These are phyloP conservation scores for Mucor irregularis DNA, from an alignment of 371 early-diverging fungal genomes.

Conservation along the genomic window DNA sequence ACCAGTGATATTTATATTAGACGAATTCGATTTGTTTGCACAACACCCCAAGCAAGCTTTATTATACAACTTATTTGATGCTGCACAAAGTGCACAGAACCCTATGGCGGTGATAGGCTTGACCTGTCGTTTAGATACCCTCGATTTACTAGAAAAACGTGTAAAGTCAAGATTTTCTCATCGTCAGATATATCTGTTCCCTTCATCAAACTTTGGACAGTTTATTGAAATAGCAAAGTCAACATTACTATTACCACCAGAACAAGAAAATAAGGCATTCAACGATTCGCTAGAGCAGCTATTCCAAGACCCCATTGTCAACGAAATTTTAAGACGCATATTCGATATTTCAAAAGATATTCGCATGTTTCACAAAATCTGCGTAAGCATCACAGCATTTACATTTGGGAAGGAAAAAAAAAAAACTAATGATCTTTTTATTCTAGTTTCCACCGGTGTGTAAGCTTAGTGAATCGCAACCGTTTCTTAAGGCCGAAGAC, in stretches of 20 bases:
- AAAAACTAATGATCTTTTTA: neutral
- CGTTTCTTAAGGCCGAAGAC: constrained; percentile 43
- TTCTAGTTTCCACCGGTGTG: constrained; percentile 61
- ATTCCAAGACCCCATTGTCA: constrained; percentile 54
- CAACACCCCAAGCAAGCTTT: constrained; percentile 87
- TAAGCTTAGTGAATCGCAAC: constrained; percentile 36
- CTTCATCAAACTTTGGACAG: constrained; percentile 56
- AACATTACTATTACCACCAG: constrained; percentile 38
- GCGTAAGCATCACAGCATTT: constrained; percentile 54
- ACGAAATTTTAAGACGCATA: constrained; percentile 49
- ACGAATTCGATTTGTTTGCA: constrained; percentile 90
- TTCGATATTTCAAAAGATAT: constrained; percentile 67
- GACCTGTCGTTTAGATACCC: constrained; percentile 79
- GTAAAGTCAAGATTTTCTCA: constrained; percentile 95
- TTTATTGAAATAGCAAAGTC: constrained; percentile 57
- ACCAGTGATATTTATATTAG: constrained; percentile 83
- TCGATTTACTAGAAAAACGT: constrained; percentile 88
- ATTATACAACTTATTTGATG: constrained; percentile 91
- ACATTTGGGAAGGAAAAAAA: neutral
- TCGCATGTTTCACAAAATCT: constrained; percentile 58
- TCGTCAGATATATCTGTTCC: constrained; percentile 73
- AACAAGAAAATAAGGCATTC: constrained; percentile 24
- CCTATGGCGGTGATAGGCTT: constrained; percentile 89
- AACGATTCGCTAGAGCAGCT: constrained; percentile 36
- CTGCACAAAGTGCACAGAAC: constrained; percentile 79